Evolutionary conservation across 1,284 basidiomycete species (phyloP).

Genomic region (Phylloboletellus chloephorus): DNA sequence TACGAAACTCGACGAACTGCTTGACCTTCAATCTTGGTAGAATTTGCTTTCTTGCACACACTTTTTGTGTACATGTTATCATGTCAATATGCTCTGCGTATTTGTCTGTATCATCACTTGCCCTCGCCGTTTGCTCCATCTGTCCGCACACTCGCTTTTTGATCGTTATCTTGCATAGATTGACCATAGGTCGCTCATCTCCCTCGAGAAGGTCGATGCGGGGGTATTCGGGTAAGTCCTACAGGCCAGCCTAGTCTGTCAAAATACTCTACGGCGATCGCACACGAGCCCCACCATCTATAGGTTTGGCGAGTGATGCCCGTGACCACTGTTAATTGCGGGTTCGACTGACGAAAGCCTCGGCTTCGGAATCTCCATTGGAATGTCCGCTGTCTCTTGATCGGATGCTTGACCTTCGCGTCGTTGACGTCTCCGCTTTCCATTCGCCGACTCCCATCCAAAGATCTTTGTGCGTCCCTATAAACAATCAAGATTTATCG

Average conservation of each 20-base stretch:
- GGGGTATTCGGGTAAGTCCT: too few species aligned
- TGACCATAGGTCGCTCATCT: too few species aligned
- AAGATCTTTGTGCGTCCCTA: constrained; percentile 43
- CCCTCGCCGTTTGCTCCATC: background rate
- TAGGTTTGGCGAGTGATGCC: too few species aligned
- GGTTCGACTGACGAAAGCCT: background rate
- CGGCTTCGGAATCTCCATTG: background rate
- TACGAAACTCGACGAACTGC: background rate
- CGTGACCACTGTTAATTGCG: background rate
- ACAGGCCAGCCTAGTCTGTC: too few species aligned
- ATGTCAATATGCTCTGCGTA: background rate
- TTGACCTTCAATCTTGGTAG: background rate
- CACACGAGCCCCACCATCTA: background rate
- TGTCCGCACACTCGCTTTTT: background rate
- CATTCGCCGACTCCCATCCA: constrained; percentile 41
- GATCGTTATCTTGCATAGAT: background rate
- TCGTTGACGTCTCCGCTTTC: constrained; percentile 26
- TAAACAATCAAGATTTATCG: background rate
- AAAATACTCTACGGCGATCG: background rate
- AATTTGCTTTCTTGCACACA: background rate
- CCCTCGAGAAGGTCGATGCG: too few species aligned
- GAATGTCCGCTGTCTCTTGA: background rate
- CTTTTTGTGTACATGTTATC: background rate
- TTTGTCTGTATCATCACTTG: background rate
- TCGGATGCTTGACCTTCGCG: constrained; percentile 16